Conservation (phyloP, 768 basidiomycete genomes). For the Hypholoma fasciculare region DNA sequence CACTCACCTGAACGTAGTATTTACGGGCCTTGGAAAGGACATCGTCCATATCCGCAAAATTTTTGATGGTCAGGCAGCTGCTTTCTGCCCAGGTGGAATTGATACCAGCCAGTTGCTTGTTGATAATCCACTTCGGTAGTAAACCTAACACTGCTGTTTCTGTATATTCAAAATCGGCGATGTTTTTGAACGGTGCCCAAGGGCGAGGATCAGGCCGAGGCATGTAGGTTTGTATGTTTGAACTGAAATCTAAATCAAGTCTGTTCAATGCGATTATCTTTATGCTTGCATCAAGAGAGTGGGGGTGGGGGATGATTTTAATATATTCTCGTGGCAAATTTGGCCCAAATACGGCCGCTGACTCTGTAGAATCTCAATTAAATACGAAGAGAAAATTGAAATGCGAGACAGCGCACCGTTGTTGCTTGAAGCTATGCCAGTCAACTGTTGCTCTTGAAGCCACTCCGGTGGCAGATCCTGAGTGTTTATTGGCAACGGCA, state of each 20-base stretch:
- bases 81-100: slow-evolving; percentile 14
- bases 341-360: slow-evolving; percentile 5
- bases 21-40: slow-evolving; percentile 17
- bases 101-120: slow-evolving; percentile 18
- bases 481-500: neutral
- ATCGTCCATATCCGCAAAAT: slow-evolving; percentile 18
- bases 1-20: slow-evolving; percentile 20
- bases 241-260: neutral
- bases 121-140: slow-evolving; percentile 14
- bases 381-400: too few relatives aligned
- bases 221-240: neutral
- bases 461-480: too few relatives aligned
- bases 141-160: slow-evolving; percentile 20
- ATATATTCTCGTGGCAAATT: slow-evolving; percentile 14
- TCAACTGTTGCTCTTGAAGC: too few relatives aligned
- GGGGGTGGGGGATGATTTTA: slow-evolving; percentile 18
- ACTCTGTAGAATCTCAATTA: neutral
- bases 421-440: too few relatives aligned
- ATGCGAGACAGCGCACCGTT: too few relatives aligned
- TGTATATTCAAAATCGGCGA: slow-evolving; percentile 27
- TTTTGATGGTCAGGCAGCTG: slow-evolving; percentile 20
- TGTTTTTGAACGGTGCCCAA: slow-evolving; percentile 24
- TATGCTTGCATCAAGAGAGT: neutral
- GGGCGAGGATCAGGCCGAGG: slow-evolving; percentile 13
- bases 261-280: slow-evolving; percentile 9